Conservation (phyloP, 2,329 filamentous ascomycete genomes). For the Diplocarpon mali region DNA sequence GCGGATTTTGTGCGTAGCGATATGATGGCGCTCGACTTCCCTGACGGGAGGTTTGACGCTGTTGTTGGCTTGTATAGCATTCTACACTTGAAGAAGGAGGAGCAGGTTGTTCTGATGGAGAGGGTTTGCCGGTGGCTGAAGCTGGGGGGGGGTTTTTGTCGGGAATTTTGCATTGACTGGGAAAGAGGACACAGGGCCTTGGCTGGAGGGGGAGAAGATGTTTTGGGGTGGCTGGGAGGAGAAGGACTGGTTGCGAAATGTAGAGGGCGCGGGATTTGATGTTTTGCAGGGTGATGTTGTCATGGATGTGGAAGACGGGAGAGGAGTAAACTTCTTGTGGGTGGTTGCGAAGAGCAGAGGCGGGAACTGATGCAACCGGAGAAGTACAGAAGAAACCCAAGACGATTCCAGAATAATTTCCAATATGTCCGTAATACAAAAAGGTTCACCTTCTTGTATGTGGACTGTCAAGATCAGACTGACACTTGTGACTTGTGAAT, state of each 20-base stretch:
- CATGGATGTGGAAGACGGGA: constrained; percentile 1
- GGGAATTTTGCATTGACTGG: constrained; percentile 27
- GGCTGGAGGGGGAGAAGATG: constrained; percentile 5
- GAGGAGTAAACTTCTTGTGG: constrained; percentile 1
- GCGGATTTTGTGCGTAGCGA: constrained; percentile 26
- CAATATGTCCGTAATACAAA: too few relatives aligned
- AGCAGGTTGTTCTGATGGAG: constrained; percentile 28
- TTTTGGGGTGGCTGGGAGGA: constrained; percentile 8
- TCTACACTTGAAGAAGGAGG: constrained; percentile 33
- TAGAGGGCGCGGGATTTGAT: constrained; percentile 1
- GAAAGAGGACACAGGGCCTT: constrained; percentile 19
- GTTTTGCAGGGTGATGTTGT: constrained; percentile 3
- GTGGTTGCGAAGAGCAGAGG: not conserved
- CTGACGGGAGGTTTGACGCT: constrained; percentile 28
- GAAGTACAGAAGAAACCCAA: too few relatives aligned
- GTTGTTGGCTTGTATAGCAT: constrained; percentile 35
- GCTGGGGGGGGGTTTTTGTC: constrained; percentile 32
- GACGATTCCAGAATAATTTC: too few relatives aligned
- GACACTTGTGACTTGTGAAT: too few relatives aligned
- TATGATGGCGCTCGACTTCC: constrained; percentile 32
- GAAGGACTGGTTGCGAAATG: constrained; percentile 1
- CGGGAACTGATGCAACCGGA: too few relatives aligned
- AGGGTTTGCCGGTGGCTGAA: constrained; percentile 32
- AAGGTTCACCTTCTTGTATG: too few relatives aligned
- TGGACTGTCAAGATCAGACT: too few relatives aligned